A percentile compares a stretch with the other conserved stretches of the same genome.
phyloP scores from a whole-genome alignment of 192 early-diverging fungal species.

The Blastocladiella britannica region DNA sequence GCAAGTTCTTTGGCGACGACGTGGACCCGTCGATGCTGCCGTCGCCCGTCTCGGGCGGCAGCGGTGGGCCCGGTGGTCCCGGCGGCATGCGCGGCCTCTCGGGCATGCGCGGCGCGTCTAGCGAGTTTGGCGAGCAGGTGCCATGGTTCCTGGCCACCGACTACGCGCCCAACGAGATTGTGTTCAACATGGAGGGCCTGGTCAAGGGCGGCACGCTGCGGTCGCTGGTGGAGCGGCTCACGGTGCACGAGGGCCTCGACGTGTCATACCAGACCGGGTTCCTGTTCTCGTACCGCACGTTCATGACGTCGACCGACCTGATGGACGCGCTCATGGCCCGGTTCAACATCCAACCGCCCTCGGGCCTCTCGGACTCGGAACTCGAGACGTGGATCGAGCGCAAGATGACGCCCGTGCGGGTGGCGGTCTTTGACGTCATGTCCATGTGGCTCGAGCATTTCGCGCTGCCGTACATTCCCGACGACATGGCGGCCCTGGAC shows the following conservation, averaged over 20 bases:
- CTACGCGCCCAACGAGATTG: slow-evolving; percentile 29
- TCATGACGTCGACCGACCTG: slow-evolving; percentile 57
- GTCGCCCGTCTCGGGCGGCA: slow-evolving; percentile 6
- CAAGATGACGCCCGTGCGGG: slow-evolving; percentile 77
- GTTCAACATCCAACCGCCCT: slow-evolving; percentile 56
- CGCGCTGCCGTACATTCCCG: slow-evolving; percentile 51
- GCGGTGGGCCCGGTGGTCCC: slow-evolving; percentile 18
- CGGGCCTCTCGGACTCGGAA: slow-evolving; percentile 36
- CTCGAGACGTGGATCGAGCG: slow-evolving; percentile 54
- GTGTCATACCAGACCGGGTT: slow-evolving; percentile 33
- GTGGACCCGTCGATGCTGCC: slow-evolving; percentile 12
- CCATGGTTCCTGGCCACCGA: slow-evolving; percentile 34
- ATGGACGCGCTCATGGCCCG: slow-evolving; percentile 51
- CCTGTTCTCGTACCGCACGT: slow-evolving; percentile 85
- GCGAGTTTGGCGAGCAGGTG: slow-evolving; percentile 10
- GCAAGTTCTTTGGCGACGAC: slow-evolving; percentile 39
- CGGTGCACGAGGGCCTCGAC: slow-evolving; percentile 31
- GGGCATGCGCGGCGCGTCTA: slow-evolving; percentile 29
- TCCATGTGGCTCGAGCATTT: slow-evolving; percentile 90
- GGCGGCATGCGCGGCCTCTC: slow-evolving; percentile 18
- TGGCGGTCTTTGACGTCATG: slow-evolving; percentile 85
- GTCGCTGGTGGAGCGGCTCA: slow-evolving; percentile 49
- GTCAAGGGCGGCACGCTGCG: slow-evolving; percentile 49
- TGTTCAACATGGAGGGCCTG: slow-evolving; percentile 42
- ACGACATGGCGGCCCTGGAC: slow-evolving; percentile 41